These are phyloP conservation scores for Boletus sp. DNA, from an alignment of 768 basidiomycete genomes.

Conservation along the genomic window DNA sequence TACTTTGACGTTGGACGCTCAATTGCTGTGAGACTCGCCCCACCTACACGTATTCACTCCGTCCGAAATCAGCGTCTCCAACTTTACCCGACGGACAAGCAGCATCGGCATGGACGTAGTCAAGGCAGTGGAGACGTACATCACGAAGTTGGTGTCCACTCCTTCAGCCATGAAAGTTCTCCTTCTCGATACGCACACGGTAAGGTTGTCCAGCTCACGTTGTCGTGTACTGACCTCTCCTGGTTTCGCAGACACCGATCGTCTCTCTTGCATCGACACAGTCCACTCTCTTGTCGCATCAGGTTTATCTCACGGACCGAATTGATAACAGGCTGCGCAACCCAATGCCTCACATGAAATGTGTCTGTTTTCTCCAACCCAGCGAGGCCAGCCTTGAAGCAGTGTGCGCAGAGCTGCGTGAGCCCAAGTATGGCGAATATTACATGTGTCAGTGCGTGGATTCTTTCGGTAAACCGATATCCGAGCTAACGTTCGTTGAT, in stretches of 20 bases:
- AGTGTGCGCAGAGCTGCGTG: slow-evolving; percentile 76
- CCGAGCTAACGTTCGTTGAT: slow-evolving; percentile 14
- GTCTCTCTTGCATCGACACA: slow-evolving; percentile 94
- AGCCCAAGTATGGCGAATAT: slow-evolving; percentile 96
- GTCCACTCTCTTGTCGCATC: slow-evolving; percentile 87
- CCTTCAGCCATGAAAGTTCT: slow-evolving; percentile 94
- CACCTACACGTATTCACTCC: not conserved
- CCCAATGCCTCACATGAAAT: slow-evolving; percentile 94
- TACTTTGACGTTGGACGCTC: not conserved
- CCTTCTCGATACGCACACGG: slow-evolving; percentile 91
- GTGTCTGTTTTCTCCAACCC: slow-evolving; percentile 88
- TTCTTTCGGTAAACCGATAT: slow-evolving; percentile 30
- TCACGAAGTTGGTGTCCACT: slow-evolving; percentile 81
- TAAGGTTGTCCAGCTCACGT: slow-evolving; percentile 35
- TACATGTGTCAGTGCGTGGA: slow-evolving; percentile 96
- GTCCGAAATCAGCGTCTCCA: not conserved
- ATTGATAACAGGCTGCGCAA: slow-evolving; percentile 93
- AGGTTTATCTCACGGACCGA: slow-evolving; percentile 96
- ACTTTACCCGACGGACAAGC: not conserved
- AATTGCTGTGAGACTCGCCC: not conserved
- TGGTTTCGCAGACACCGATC: slow-evolving; percentile 73
- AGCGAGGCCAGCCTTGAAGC: slow-evolving; percentile 80
- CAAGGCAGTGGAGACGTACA: slow-evolving; percentile 93
- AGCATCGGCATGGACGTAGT: slow-evolving; percentile 76
- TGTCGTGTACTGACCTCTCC: not conserved